Base-by-base conservation (phyloP, 2,329 filamentous ascomycete genomes). In the Epichloe hybrida region DNA sequence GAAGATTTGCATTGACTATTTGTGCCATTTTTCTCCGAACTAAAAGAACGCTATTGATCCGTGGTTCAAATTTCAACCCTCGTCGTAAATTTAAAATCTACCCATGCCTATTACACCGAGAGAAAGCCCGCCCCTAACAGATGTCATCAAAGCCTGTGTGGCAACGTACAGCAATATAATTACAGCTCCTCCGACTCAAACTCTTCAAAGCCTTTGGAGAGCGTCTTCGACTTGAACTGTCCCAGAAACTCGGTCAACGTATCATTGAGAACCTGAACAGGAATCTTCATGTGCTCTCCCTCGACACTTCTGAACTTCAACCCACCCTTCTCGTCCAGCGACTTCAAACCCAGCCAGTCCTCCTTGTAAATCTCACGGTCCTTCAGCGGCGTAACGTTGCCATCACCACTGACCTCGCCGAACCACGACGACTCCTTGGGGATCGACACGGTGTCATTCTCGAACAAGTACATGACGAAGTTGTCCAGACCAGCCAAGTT, bases 341-440 rank as follows among this genome's bases (percentile, higher is more conserved):
- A 69, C 65, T 79, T 86, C 64, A 98, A 71, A 0, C 93, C 93
- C 31, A 98, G 71, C 93, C 93, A 98, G 70, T 98, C 91, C 69
- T 97, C 84, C 58, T 77, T 79, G 66, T 96, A 98, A 2, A 97
- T 72, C 31, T 68, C 66, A 52, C 87, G 75, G 49, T 89, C 77
- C 56, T 78, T 75, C 63, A 98, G 68, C 15, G 76, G 76, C 44
- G 80, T 86, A 21, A 81, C 72, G 54, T 81, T 20, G 5, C 51
- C 76, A 3, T 81, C 86, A 36, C 72, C 73, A 66, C 93, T 88
- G 46, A 93, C 84, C 64, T 97, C 89, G 39, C 82, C 80, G 64
- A 97, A 98, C 86, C 89, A 96, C 5, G 84, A 77, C 40, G 83
- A 87, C 75, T 96, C 86, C 73, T 91, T 95, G 40, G 93, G 93